phyloP scores from a whole-genome alignment of 257 asterid genomes.

The Lavandula angustifolia region DNA sequence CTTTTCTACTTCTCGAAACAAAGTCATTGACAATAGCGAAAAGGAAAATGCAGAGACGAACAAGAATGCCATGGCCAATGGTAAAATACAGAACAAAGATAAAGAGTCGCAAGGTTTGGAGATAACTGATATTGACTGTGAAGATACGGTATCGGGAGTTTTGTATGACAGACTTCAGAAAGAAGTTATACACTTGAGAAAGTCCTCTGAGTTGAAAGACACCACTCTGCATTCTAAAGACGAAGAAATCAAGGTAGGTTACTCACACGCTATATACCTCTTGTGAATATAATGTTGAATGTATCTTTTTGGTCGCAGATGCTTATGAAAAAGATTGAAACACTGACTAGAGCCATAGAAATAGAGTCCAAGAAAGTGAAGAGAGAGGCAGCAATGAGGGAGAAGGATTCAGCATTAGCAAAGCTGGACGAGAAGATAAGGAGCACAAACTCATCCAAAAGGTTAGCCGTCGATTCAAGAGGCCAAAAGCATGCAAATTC shows the following conservation, averaged over 20 bases:
- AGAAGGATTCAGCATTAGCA: constrained; percentile 41
- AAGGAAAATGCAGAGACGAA: constrained; percentile 65
- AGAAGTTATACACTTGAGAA: constrained; percentile 76
- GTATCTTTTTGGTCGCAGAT: constrained; percentile 44
- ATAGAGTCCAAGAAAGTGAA: constrained; percentile 64
- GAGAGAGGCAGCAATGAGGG: constrained; percentile 66
- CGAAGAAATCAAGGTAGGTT: constrained; percentile 70
- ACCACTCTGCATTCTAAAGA: constrained; percentile 57
- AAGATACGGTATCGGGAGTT: constrained; percentile 78
- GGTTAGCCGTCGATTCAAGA: constrained; percentile 37
- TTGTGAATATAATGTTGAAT: neutral
- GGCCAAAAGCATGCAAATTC: neutral
- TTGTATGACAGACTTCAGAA: constrained; percentile 84
- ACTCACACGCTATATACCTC: neutral
- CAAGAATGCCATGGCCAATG: constrained; percentile 34
- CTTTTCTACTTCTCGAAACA: constrained; percentile 64
- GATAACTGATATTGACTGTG: constrained; percentile 32
- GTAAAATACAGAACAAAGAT: constrained; percentile 24
- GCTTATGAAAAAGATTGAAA: constrained; percentile 68
- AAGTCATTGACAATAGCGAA: constrained; percentile 44
- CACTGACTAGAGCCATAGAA: constrained; percentile 62
- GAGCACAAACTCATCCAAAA: constrained; percentile 44
- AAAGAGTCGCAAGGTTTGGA: constrained; percentile 38
- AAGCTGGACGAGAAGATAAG: constrained; percentile 45
- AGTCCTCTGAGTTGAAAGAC: constrained; percentile 58